Evolutionary conservation across 2,329 filamentous ascomycete genomes (phyloP).

Genomic region (Onygenales sp.): DNA sequence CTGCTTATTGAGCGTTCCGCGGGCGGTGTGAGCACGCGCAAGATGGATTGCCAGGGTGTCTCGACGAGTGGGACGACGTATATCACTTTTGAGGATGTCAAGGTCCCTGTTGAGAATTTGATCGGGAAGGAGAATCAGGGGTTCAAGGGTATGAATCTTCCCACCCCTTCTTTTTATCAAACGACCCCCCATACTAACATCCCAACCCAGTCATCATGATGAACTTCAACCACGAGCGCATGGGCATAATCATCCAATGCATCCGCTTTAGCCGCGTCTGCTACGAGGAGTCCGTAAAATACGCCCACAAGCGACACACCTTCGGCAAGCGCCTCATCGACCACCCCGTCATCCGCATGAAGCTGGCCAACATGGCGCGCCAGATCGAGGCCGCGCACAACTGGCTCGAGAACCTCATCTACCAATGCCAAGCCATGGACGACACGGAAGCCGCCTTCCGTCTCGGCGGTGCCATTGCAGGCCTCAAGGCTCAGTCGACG

Average conservation of each 20-base stretch:
- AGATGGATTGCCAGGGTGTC: conserved; percentile 98
- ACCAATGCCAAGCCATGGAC: conserved; percentile 84
- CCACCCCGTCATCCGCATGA: conserved; percentile 93
- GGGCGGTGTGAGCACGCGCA: conserved; percentile 80
- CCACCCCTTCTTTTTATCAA: neutral
- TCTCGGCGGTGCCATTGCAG: conserved; percentile 86
- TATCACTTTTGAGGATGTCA: conserved; percentile 97
- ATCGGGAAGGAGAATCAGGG: conserved; percentile 97
- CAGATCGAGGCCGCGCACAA: conserved; percentile 96
- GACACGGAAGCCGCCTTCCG: conserved; percentile 94
- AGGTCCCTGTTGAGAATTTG: conserved; percentile 97
- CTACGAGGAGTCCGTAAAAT: conserved; percentile 93
- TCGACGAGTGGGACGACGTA: conserved; percentile 95
- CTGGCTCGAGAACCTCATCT: conserved; percentile 94
- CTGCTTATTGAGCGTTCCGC: conserved; percentile 80
- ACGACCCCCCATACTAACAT: neutral
- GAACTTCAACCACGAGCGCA: conserved; percentile 98
- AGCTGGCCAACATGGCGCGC: conserved; percentile 95
- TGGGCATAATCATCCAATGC: conserved; percentile 97
- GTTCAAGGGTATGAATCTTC: conserved; percentile 58
- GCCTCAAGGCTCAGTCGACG: conserved; percentile 88
- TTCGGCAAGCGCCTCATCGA: conserved; percentile 96
- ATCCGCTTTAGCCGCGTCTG: conserved; percentile 92
- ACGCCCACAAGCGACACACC: conserved; percentile 91
- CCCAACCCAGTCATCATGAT: conserved; percentile 77